Evolutionary conservation across 768 basidiomycete species (phyloP).

Genomic region (Phanerodontia chrysosporium): DNA sequence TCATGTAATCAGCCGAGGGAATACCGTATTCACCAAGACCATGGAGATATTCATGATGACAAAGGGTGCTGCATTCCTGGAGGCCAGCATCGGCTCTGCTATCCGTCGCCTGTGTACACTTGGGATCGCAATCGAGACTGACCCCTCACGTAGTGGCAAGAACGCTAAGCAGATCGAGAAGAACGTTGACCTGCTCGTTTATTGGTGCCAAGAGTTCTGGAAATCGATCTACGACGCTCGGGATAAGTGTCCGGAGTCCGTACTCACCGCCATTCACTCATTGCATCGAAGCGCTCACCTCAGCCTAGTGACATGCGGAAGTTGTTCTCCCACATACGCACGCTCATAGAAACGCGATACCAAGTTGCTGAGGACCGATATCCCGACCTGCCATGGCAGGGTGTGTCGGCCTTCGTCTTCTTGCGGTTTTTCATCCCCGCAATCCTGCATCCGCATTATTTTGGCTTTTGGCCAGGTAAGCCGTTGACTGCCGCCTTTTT

Average conservation of each 20-base stretch:
- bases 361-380: slow-evolving; percentile 41
- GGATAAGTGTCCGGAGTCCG: slow-evolving; percentile 71
- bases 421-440: slow-evolving; percentile 88
- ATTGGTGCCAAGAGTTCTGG: slow-evolving; percentile 83
- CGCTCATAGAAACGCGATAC: slow-evolving; percentile 67
- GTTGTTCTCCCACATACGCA: slow-evolving; percentile 66
- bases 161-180: slow-evolving; percentile 57
- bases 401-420: slow-evolving; percentile 87
- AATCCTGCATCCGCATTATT: slow-evolving; percentile 83
- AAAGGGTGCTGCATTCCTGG: slow-evolving; percentile 78
- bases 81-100: slow-evolving; percentile 69
- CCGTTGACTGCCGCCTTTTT: not conserved
- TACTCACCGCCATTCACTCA: slow-evolving; percentile 11
- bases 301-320: slow-evolving; percentile 61
- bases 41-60: slow-evolving; percentile 79
- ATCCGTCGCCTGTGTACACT: slow-evolving; percentile 70
- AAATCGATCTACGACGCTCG: slow-evolving; percentile 72
- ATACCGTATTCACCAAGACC: slow-evolving; percentile 48
- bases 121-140: slow-evolving; percentile 77
- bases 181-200: slow-evolving; percentile 62
- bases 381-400: slow-evolving; percentile 66
- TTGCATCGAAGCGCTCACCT: slow-evolving; percentile 7
- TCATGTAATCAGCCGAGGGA: slow-evolving; percentile 39
- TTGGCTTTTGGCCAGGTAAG: slow-evolving; percentile 71
- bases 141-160: slow-evolving; percentile 66